A percentile compares a stretch with the other conserved stretches of the same genome.
Evolutionary conservation across 1,284 basidiomycete genomes (phyloP).

Genomic region (Melampsora americana): DNA sequence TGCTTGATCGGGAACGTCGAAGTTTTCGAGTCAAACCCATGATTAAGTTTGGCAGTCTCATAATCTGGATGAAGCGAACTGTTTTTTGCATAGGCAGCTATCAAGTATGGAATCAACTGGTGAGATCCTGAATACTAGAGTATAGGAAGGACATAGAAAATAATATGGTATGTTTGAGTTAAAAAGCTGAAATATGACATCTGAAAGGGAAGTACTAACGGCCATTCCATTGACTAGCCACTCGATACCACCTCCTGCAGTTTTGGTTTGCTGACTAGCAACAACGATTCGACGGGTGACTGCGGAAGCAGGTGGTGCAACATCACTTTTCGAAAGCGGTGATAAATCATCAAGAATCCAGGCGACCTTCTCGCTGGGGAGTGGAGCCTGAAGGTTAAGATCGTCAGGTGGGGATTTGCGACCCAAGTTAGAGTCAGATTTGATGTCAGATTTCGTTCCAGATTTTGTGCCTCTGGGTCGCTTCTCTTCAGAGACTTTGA

Average conservation of each 20-base stretch:
- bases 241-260: slow-evolving; percentile 12
- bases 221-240: slow-evolving; percentile 39
- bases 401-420: background rate
- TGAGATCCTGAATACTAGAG: background rate
- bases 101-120: background rate
- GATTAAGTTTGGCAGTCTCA: background rate
- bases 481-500: background rate
- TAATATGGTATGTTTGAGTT: background rate
- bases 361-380: slow-evolving; percentile 20
- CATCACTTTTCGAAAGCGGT: slow-evolving; percentile 12
- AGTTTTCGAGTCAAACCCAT: slow-evolving; percentile 1
- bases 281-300: slow-evolving; percentile 37
- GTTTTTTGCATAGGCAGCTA: background rate
- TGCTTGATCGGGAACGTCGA: background rate
- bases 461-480: too few relatives aligned
- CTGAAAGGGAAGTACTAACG: slow-evolving; percentile 9
- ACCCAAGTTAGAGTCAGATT: too few relatives aligned
- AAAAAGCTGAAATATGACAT: background rate
- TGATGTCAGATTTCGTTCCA: too few relatives aligned
- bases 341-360: slow-evolving; percentile 25
- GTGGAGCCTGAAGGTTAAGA: background rate
- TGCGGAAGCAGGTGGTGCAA: slow-evolving; percentile 13
- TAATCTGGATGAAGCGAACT: background rate
- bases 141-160: background rate
- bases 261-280: slow-evolving; percentile 27